Base-by-base conservation (phyloP, 306 rosid genomes). In the Astragalus membranaceus region DNA sequence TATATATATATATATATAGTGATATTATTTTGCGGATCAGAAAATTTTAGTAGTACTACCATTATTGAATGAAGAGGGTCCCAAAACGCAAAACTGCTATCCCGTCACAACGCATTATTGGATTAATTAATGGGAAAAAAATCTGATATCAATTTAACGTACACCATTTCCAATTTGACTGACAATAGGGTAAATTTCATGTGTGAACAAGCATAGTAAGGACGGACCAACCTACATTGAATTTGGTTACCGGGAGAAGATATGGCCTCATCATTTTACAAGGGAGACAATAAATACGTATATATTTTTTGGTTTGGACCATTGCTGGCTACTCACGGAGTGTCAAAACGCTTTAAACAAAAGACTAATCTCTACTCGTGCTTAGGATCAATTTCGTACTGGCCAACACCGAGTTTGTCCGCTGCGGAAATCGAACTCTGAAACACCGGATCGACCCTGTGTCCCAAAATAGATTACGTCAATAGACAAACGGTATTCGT, bases 41-140 rank as follows among this genome's bases (percentile, higher is more conserved):
- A 35, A 33, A 35, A 5, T 26, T 26, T 26, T 26, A 0, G 0
- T 5, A 2, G 65, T 60, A 70, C 13, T 51, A 70, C 7, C 64
- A 74, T 74, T 53, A 79, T 77, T 63, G 72, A 77, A 50, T 8
- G 10, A 8, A 39, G 71, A 49, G 82, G 80, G 85, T 42, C 86
- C 80, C 78, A 61, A 72, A 63, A 64, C 60, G 47, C 11, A 41
- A 81, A 48, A 5, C 17, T 14, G 7, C 9, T 23, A 50, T 53
- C 42, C 37, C 67, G 50, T 76, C 66, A 55, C 51, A 46, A 47
- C 43, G 71, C 75, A 68, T 77, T 72, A 62, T 70, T 70, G 72
- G 26, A 14, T 29, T 4, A 56, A 64, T 76, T 11, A 66, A 54
- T 73, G 23, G 8, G 6, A 63, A 29, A 35, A 53, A 60, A 7